These are phyloP conservation scores for Mayamaea pseudoterrestris DNA, from an alignment of 108 stramenopile species.

Conservation along the genomic window DNA sequence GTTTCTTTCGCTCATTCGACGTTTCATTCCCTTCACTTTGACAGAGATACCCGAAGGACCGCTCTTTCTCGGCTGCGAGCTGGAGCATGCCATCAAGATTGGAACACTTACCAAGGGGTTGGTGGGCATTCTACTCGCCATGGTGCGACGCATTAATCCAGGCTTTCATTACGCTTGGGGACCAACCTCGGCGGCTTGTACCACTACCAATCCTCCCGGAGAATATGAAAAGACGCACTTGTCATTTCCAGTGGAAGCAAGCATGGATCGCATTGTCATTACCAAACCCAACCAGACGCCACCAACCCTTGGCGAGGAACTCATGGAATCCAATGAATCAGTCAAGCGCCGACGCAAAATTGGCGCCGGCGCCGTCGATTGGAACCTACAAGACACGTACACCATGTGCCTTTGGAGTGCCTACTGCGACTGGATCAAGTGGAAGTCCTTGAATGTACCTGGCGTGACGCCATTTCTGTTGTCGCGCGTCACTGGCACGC, in stretches of 20 bases:
- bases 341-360: constrained; percentile 29
- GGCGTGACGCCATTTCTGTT: constrained; percentile 49
- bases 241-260: constrained; percentile 56
- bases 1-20: too few species aligned
- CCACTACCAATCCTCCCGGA: constrained; percentile 5
- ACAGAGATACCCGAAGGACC: constrained; percentile 37
- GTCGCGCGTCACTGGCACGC: constrained; percentile 30
- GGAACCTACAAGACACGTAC: constrained; percentile 50
- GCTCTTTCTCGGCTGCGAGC: constrained; percentile 55
- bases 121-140: constrained; percentile 30
- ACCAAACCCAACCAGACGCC: constrained; percentile 42
- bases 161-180: constrained; percentile 55
- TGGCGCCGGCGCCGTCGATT: constrained; percentile 42
- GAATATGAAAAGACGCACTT: constrained; percentile 50
- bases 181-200: too few species aligned
- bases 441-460: constrained; percentile 50
- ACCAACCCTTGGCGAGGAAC: constrained; percentile 43
- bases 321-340: constrained; percentile 38
- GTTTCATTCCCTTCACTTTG: too few species aligned
- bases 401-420: constrained; percentile 51
- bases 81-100: constrained; percentile 40
- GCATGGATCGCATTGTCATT: constrained; percentile 63
- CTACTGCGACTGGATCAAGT: constrained; percentile 35
- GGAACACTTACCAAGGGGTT: constrained; percentile 38
- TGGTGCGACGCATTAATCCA: constrained; percentile 47